Evolutionary conservation across 345 rosid species (phyloP).

Genomic region (Cardamine occulta): DNA sequence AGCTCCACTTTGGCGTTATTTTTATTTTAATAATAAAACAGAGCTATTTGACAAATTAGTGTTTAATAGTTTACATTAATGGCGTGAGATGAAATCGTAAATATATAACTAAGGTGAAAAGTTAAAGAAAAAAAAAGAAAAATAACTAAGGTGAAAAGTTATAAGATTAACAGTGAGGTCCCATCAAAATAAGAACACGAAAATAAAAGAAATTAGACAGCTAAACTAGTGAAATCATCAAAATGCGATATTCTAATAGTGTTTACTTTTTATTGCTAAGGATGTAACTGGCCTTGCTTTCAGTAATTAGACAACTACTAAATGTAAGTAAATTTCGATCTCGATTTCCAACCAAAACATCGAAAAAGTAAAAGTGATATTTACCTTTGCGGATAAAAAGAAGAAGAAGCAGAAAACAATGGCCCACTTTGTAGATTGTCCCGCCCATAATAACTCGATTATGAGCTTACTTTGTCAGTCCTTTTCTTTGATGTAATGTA

Average conservation of each 20-base stretch:
- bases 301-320: background rate
- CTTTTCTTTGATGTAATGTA: background rate
- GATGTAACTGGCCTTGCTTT: background rate
- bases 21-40: background rate
- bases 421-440: conserved; percentile 37
- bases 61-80: background rate
- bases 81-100: background rate
- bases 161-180: background rate
- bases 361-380: background rate
- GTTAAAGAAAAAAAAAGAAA: no score
- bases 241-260: no score
- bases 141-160: no score
- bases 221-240: background rate
- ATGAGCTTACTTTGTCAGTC: conserved; percentile 14
- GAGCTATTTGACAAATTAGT: background rate
- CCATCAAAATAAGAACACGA: background rate
- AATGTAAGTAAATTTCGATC: background rate
- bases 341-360: background rate
- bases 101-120: background rate
- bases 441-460: conserved; percentile 33
- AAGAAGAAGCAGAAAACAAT: background rate
- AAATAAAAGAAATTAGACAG: no score
- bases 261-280: no score
- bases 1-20: background rate
- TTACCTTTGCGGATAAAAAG: background rate